Percentiles rank a stretch among this genome's conserved stretches.
Evolutionary conservation across 2,329 filamentous ascomycete species (phyloP).

Genomic region (Microcyclosporella mali): DNA sequence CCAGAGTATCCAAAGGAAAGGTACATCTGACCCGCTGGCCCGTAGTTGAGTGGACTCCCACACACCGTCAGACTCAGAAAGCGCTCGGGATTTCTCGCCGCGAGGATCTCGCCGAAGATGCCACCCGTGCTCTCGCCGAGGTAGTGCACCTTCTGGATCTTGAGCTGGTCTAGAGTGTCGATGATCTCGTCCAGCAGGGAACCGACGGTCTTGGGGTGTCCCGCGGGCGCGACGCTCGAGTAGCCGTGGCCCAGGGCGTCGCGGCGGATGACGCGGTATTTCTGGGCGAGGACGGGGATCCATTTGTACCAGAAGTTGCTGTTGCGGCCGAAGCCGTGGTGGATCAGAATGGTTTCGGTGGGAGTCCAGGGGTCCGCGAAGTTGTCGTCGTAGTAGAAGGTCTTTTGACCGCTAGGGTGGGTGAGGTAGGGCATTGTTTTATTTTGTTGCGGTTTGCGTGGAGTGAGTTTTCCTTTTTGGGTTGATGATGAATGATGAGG

Average conservation of each 20-base stretch:
- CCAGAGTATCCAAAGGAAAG: too few species aligned
- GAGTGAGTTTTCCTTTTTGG: too few species aligned
- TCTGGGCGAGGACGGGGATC: conserved; percentile 29
- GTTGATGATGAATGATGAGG: too few species aligned
- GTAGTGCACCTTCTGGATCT: conserved; percentile 30
- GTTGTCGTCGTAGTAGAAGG: conserved; percentile 27
- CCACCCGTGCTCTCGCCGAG: conserved; percentile 32
- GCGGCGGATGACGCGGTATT: conserved; percentile 31
- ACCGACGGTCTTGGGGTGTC: conserved; percentile 23
- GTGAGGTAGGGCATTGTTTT: conserved; percentile 17
- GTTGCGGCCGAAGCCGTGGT: conserved; percentile 35
- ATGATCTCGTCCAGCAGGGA: conserved; percentile 30
- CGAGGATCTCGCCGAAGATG: too few species aligned
- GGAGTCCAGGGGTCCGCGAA: conserved; percentile 32
- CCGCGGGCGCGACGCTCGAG: conserved; percentile 23
- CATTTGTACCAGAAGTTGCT: conserved; percentile 34
- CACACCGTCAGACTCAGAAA: conserved; percentile 26
- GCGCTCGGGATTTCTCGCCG: conserved; percentile 31
- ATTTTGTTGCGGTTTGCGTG: too few species aligned
- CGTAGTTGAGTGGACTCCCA: conserved; percentile 28
- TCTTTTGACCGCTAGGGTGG: conserved; percentile 29
- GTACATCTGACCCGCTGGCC: conserved; percentile 30
- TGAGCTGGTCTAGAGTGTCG: conserved; percentile 32
- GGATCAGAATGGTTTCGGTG: conserved; percentile 32
- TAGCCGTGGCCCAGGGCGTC: conserved; percentile 33